Conservation (phyloP, 441 rosid genomes). For the Omphalea diandra region DNA sequence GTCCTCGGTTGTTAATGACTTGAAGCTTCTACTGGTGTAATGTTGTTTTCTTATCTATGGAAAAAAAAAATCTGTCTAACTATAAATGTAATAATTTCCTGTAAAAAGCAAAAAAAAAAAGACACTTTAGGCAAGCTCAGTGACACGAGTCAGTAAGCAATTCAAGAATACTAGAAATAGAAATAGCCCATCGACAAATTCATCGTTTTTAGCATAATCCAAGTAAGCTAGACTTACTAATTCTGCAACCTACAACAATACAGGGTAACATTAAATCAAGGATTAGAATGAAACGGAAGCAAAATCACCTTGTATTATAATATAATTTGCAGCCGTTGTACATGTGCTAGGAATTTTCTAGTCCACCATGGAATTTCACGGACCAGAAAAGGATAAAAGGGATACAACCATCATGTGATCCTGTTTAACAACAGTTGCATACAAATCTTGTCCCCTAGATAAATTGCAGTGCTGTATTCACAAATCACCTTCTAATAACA, state of each 20-base stretch:
- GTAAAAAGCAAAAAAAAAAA: background rate
- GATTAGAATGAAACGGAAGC: background rate
- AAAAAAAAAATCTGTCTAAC: too few relatives aligned
- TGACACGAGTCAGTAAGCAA: background rate
- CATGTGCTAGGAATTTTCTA: background rate
- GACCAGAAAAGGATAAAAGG: slow-evolving; percentile 24
- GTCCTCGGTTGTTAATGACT: too few relatives aligned
- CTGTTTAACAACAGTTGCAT: slow-evolving; percentile 15
- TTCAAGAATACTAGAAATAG: background rate
- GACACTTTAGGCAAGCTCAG: background rate
- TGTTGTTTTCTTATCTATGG: too few relatives aligned
- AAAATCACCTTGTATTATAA: background rate
- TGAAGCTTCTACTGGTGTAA: too few relatives aligned
- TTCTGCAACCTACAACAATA: too few relatives aligned
- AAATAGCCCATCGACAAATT: background rate
- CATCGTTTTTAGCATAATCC: background rate
- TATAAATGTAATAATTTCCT: too few relatives aligned
- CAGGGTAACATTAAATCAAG: background rate
- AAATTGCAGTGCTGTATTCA: slow-evolving; percentile 29
- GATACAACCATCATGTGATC: slow-evolving; percentile 35
- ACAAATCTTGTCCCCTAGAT: slow-evolving; percentile 33
- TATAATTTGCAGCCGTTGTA: background rate
- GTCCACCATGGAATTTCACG: slow-evolving; percentile 24
- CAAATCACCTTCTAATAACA: slow-evolving; percentile 13
- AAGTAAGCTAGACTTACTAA: background rate